phyloP scores from a whole-genome alignment of 1,139 yeast genomes.

The Zhuliangozyma parablackwelliae region DNA sequence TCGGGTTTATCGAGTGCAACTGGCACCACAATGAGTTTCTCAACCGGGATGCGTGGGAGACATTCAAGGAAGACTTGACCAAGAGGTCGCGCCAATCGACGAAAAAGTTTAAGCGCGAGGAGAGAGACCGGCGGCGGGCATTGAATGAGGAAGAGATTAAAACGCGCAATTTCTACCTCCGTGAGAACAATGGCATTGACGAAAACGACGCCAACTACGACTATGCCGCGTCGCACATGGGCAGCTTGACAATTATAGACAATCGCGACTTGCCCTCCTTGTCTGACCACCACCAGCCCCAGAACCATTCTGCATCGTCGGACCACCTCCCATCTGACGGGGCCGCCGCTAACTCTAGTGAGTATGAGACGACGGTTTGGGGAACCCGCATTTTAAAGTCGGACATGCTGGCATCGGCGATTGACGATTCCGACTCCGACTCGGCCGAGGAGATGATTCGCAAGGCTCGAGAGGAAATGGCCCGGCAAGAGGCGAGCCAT shows the following conservation, averaged over 20 bases:
- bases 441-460: slow-evolving; percentile 49
- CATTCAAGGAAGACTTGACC: slow-evolving; percentile 55
- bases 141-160: slow-evolving; percentile 58
- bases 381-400: slow-evolving; percentile 52
- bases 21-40: slow-evolving; percentile 54
- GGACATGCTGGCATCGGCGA: slow-evolving; percentile 17
- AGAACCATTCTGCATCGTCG: slow-evolving; percentile 8
- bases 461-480: slow-evolving; percentile 46
- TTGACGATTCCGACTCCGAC: slow-evolving; percentile 35
- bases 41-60: slow-evolving; percentile 48
- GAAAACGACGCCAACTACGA: slow-evolving; percentile 12
- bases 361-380: slow-evolving; percentile 51
- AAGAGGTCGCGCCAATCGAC: slow-evolving; percentile 54
- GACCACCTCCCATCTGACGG: slow-evolving; percentile 1
- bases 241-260: slow-evolving; percentile 29
- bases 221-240: slow-evolving; percentile 16
- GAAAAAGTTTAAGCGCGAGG: slow-evolving; percentile 60
- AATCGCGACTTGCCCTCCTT: slow-evolving; percentile 14
- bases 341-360: not conserved
- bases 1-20: slow-evolving; percentile 81
- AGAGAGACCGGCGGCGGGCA: slow-evolving; percentile 56
- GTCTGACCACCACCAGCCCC: slow-evolving; percentile 2
- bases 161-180: slow-evolving; percentile 51
- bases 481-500: slow-evolving; percentile 19
- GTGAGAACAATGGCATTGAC: slow-evolving; percentile 45